Percentiles rank a stretch among this genome's conserved stretches.
These are phyloP conservation scores for Boletellus ananiceps DNA, from an alignment of 768 basidiomycete species.

Conservation along the genomic window DNA sequence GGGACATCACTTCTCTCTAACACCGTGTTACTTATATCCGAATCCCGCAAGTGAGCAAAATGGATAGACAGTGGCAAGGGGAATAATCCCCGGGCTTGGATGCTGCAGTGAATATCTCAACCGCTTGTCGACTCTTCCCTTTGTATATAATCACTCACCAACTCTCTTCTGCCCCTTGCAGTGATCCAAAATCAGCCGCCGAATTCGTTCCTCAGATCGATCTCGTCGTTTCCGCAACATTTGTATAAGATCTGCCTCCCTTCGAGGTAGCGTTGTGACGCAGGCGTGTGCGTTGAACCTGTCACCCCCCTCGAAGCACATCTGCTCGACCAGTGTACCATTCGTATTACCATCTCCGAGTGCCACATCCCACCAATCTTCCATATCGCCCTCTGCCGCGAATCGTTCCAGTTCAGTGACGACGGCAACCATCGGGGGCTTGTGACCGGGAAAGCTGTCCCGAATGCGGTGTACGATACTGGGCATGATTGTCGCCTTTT, in stretches of 20 bases:
- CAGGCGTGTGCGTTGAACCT: slow-evolving; percentile 36
- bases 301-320: slow-evolving; percentile 17
- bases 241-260: slow-evolving; percentile 9
- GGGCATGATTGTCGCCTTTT: slow-evolving; percentile 15
- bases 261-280: slow-evolving; percentile 30
- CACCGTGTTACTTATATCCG: background rate
- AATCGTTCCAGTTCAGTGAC: slow-evolving; percentile 26
- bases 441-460: background rate
- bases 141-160: slow-evolving; percentile 7
- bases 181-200: slow-evolving; percentile 11
- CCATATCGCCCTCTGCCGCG: slow-evolving; percentile 18
- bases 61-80: slow-evolving; percentile 4
- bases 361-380: slow-evolving; percentile 27
- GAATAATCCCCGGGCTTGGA: background rate
- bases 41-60: background rate
- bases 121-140: background rate
- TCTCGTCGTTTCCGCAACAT: slow-evolving; percentile 20
- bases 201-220: slow-evolving; percentile 10
- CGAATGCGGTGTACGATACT: slow-evolving; percentile 6
- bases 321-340: slow-evolving; percentile 23
- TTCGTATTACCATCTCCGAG: slow-evolving; percentile 20
- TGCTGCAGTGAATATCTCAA: slow-evolving; percentile 8
- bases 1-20: background rate
- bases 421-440: slow-evolving; percentile 21
- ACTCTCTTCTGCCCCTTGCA: slow-evolving; percentile 9